Evolutionary conservation across 176 grass and related monocot species (phyloP).

Genomic region (Eragrostis nindensis): DNA sequence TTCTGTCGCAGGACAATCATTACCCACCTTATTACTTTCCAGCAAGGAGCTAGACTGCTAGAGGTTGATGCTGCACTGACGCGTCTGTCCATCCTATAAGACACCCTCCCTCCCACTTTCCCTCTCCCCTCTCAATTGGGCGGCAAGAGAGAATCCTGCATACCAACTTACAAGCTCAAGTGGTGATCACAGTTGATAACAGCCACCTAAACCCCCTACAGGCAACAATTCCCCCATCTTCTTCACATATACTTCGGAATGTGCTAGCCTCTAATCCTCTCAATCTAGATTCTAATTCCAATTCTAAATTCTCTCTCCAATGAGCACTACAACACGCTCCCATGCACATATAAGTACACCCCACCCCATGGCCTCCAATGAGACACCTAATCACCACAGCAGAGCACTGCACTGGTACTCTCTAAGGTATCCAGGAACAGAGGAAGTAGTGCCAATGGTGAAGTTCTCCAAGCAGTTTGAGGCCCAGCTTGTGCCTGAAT

Average conservation of each 20-base stretch:
- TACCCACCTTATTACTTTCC: constrained; percentile 16
- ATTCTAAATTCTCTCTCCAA: constrained; percentile 24
- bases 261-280: constrained; percentile 58
- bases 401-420: constrained; percentile 28
- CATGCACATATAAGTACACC: constrained; percentile 63
- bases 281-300: constrained; percentile 53
- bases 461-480: constrained; percentile 99
- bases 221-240: constrained; percentile 40
- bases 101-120: constrained; percentile 25
- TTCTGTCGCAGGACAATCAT: neutral
- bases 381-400: constrained; percentile 23
- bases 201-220: constrained; percentile 16
- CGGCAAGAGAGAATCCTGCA: constrained; percentile 16
- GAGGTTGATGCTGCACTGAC: neutral
- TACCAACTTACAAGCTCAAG: constrained; percentile 37
- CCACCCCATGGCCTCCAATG: constrained; percentile 38
- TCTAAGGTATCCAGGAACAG: neutral
- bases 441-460: constrained; percentile 54
- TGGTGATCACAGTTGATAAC: constrained; percentile 36
- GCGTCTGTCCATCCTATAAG: constrained; percentile 51
- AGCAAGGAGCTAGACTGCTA: neutral
- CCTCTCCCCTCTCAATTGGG: constrained; percentile 38
- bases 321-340: neutral
- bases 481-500: constrained; percentile 90
- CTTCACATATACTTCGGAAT: constrained; percentile 66